Conservation (phyloP, 805 yeast species). For the Starmerella davenportii region DNA sequence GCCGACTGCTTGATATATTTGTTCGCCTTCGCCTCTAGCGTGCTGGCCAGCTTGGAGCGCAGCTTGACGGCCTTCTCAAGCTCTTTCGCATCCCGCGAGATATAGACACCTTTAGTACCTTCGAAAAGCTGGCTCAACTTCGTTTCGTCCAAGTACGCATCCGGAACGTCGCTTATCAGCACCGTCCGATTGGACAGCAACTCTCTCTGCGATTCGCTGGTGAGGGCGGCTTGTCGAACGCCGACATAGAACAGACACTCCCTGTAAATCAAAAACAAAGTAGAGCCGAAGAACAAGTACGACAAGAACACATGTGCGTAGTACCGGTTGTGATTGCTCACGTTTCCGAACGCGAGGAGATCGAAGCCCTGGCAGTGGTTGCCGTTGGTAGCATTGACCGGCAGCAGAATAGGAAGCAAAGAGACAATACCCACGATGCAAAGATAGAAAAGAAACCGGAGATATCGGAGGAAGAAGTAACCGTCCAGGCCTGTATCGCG, state of each 20-base stretch:
- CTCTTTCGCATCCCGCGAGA: slow-evolving; percentile 43
- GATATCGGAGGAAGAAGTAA: slow-evolving; percentile 68
- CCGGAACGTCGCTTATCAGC: slow-evolving; percentile 68
- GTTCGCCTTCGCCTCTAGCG: slow-evolving; percentile 52
- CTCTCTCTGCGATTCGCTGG: slow-evolving; percentile 66
- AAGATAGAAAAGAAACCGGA: slow-evolving; percentile 36
- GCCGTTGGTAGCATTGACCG: slow-evolving; percentile 56
- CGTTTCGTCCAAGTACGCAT: slow-evolving; percentile 48
- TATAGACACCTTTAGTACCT: slow-evolving; percentile 70
- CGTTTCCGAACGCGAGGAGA: slow-evolving; percentile 60
- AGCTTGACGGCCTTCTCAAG: slow-evolving; percentile 38
- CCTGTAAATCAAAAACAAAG: slow-evolving; percentile 59
- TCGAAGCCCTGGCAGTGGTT: slow-evolving; percentile 47
- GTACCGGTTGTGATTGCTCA: slow-evolving; percentile 41
- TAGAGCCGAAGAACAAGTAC: slow-evolving; percentile 57
- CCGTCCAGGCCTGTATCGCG: slow-evolving; percentile 91
- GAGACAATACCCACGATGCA: slow-evolving; percentile 38
- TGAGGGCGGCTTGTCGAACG: slow-evolving; percentile 53
- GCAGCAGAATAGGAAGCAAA: slow-evolving; percentile 54
- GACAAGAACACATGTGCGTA: slow-evolving; percentile 74
- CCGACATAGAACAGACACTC: slow-evolving; percentile 66
- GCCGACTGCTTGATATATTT: slow-evolving; percentile 50
- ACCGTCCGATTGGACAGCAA: slow-evolving; percentile 65
- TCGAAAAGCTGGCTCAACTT: slow-evolving; percentile 59
- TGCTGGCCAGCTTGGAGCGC: slow-evolving; percentile 41